Percentiles rank a stretch among this genome's conserved stretches.
Evolutionary conservation across 1,284 basidiomycete genomes (phyloP).

Genomic region (Cystobasidium sp.): DNA sequence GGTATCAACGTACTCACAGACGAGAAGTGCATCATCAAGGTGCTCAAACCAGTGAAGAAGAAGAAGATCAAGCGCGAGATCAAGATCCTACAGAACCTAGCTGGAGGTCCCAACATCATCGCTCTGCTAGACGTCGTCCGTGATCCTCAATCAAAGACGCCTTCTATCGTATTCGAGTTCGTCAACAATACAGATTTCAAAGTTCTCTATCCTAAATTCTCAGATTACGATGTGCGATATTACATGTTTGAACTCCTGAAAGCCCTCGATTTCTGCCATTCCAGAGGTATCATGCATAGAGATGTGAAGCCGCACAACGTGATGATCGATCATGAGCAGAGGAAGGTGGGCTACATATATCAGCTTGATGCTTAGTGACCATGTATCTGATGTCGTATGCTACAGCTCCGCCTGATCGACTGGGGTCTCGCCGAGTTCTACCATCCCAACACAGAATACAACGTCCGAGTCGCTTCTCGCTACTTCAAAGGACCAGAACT

Average conservation of each 20-base stretch:
- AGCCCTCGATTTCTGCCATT: constrained; percentile 97
- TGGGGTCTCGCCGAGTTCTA: constrained; percentile 99
- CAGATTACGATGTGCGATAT: constrained; percentile 91
- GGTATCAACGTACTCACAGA: constrained; percentile 90
- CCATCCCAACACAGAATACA: constrained; percentile 96
- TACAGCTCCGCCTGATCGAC: constrained; percentile 88
- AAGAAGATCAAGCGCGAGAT: constrained; percentile 99
- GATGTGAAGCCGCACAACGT: constrained; percentile 99
- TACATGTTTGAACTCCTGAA: constrained; percentile 98
- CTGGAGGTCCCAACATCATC: constrained; percentile 89
- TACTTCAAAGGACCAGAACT: constrained; percentile 99
- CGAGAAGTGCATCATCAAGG: constrained; percentile 98
- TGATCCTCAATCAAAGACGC: constrained; percentile 82
- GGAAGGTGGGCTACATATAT: constrained; percentile 68
- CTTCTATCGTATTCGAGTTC: constrained; percentile 97
- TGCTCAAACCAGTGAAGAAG: constrained; percentile 99
- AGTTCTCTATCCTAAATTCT: constrained; percentile 91
- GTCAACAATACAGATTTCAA: constrained; percentile 95
- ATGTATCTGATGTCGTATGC: not conserved
- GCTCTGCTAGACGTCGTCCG: constrained; percentile 90
- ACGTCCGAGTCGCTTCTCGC: constrained; percentile 93
- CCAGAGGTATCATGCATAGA: constrained; percentile 98
- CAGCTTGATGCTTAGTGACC: not conserved
- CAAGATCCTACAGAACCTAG: constrained; percentile 96
- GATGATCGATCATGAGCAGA: constrained; percentile 98